phyloP scores from a whole-genome alignment of 1,139 yeast species.

The Lodderomyces metapsilosis region DNA sequence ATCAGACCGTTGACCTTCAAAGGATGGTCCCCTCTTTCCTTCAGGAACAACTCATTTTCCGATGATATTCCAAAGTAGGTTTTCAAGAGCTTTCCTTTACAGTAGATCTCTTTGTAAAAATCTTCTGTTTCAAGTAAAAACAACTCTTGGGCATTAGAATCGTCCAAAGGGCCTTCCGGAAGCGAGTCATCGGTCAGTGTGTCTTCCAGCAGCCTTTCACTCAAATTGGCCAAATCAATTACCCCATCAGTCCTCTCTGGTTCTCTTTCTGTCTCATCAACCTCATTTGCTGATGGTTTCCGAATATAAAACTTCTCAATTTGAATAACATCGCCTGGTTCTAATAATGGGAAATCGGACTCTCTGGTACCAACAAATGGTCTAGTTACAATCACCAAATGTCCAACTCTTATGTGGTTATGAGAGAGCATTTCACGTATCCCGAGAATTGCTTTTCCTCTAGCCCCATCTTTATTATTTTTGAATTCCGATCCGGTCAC shows the following conservation, averaged over 20 bases:
- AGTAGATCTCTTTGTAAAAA: constrained; percentile 13
- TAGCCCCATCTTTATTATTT: not conserved
- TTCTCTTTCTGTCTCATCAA: not conserved
- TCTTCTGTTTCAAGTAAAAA: not conserved
- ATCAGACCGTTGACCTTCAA: constrained; percentile 10
- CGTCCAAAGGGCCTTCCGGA: not conserved
- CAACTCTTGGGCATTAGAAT: not conserved
- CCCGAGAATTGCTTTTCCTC: constrained; percentile 5
- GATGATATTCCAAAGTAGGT: constrained; percentile 22
- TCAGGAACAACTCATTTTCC: constrained; percentile 17
- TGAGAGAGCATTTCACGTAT: constrained; percentile 34
- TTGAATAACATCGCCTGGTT: constrained; percentile 36
- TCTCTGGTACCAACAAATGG: constrained; percentile 25
- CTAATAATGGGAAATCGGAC: constrained; percentile 25
- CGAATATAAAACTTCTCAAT: constrained; percentile 28
- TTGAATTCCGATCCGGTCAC: not conserved
- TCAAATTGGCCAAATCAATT: not conserved
- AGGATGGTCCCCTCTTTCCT: constrained; percentile 16
- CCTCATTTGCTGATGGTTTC: too few species aligned
- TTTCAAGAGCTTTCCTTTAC: constrained; percentile 34
- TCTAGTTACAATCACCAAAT: constrained; percentile 36
- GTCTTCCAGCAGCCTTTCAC: not conserved
- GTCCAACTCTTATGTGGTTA: constrained; percentile 28
- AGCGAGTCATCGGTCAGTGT: too few species aligned
- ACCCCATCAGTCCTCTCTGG: not conserved